Base-by-base conservation (phyloP, 2,329 filamentous ascomycete species). In the Neocucurbitaria cava region DNA sequence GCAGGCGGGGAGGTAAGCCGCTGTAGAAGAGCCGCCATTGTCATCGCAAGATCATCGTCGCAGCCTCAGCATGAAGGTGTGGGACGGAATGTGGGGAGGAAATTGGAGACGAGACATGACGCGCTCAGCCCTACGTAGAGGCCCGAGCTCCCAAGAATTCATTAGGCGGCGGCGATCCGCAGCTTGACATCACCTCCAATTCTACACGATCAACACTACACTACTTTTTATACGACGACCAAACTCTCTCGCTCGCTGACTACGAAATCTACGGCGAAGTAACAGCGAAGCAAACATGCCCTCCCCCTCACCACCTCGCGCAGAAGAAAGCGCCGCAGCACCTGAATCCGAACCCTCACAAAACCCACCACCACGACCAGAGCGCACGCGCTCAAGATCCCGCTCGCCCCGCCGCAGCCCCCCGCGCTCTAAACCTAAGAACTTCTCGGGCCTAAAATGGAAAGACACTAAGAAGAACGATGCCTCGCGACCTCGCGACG, bases 371-470 rank as follows among this genome's bases (percentile, higher is more conserved):
- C 24, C 41, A 30, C 41, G 20, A 43, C 24, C 49, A 43, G 56
- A 60, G 1, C 59, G 59, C 40, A 39, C 60, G 2, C 66, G 76
- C 36, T 70, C 63, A 13, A 63, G 70, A 46, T 71, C 71, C 1
- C 71, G 66, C 52, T 70, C 69, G 0, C 70, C 68, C 1, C 61
- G 70, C 49, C 64, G 65, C 41, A 69, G 69, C 52, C 59, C 59
- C 5, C 54, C 59, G 8, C 52, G 64, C 9, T 64, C 62, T 59
- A 68, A 61, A 50, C 62, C 67, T 28, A 74, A 72, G 74, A 78
- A 70, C 60, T 78, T 76, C 52, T 81, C 82, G 4, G 83, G 84
- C 9, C 85, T 87, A 62, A 81, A 81, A 61, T 87, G 82, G 79
- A 88, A 87, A 64, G 83, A 73, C 52, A 58, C 65, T 41, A 65